Conservation (phyloP, 768 basidiomycete species). For the Ramaria sp. region DNA sequence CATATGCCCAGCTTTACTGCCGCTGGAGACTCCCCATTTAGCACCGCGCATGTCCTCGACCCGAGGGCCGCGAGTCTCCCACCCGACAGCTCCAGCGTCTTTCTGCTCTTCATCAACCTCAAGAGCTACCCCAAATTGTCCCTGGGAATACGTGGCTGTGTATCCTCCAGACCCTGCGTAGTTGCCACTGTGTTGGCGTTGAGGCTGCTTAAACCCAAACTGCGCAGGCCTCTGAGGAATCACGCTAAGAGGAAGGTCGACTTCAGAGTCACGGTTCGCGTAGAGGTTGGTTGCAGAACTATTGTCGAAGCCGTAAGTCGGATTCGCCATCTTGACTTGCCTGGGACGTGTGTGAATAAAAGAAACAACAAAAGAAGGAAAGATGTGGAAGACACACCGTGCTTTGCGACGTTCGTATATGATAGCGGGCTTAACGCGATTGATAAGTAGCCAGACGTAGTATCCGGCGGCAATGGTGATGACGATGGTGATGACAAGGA, state of each 20-base stretch:
- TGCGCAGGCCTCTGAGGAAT: conserved; percentile 29
- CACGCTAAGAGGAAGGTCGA: conserved; percentile 27
- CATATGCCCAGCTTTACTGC: neutral
- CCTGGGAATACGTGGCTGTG: conserved; percentile 3
- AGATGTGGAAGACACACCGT: conserved; percentile 29
- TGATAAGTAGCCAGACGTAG: conserved; percentile 72
- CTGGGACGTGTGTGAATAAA: conserved; percentile 19
- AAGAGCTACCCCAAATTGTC: neutral
- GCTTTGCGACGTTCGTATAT: conserved; percentile 64
- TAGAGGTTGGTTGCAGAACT: conserved; percentile 26
- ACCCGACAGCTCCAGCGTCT: conserved; percentile 20
- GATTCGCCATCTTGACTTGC: conserved; percentile 36
- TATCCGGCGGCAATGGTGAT: conserved; percentile 73
- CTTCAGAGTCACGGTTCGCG: conserved; percentile 26
- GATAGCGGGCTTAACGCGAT: conserved; percentile 51
- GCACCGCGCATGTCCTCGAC: neutral
- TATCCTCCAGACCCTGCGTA: conserved; percentile 10
- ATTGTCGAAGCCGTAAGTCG: conserved; percentile 10
- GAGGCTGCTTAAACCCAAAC: neutral
- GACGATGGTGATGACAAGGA: conserved; percentile 54
- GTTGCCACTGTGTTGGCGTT: conserved; percentile 1
- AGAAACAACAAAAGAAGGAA: neutral
- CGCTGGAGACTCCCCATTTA: neutral
- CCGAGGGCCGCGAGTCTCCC: conserved; percentile 16
- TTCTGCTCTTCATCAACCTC: conserved; percentile 9